Evolutionary conservation across 2,329 filamentous ascomycete species (phyloP), one percentile per base, ranked within the genome.

Genomic region (Chaetomiaceae sp.): DNA sequence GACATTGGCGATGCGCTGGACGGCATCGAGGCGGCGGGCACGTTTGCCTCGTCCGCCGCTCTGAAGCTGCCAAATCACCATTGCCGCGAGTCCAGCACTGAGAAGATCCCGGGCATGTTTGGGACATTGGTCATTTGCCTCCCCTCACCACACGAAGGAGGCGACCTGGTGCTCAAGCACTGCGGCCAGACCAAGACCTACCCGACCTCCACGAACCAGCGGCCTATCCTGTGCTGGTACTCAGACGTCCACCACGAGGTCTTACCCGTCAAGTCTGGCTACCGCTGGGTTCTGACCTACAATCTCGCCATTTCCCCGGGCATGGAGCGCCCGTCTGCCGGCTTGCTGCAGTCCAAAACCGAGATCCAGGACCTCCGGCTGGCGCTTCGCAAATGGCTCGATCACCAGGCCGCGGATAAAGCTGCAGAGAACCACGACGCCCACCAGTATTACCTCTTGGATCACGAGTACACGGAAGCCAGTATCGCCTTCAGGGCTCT

Each of bases 221-320:
- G 60, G 43, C 60, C 60, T 0, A 55, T 53, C 20, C 50, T 56
- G 6, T 61, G 48, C 26, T 69, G 67, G 76, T 79, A 75, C 56
- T 70, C 72, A 0, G 73, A 79, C 45, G 73, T 78, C 0, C 63
- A 62, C 1, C 72, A 78, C 52, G 68, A 79, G 56, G 64, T 76
- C n/a, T 60, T 68, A 14, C 67, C 68, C 1, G 64, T 79, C 2
- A 65, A 52, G 0, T 67, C 65, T 0, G 75, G 76, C 3, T 68
- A 72, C 53, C 70, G 73, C 3, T 66, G 72, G 45, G 73, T 75
- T 9, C 52, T 80, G 10, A 74, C 69, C 0, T 81, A 76, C 59
- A 78, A 78, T 53, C 65, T 80, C 4, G 56, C 58, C 12, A 45
- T 61, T 15, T 48, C 56, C 5, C 45, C 54, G 5, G 37, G 47